A percentile compares a stretch with the other conserved stretches of the same genome.
phyloP scores from a whole-genome alignment of 352 stramenopile species.

The Globisporangium parvum region DNA sequence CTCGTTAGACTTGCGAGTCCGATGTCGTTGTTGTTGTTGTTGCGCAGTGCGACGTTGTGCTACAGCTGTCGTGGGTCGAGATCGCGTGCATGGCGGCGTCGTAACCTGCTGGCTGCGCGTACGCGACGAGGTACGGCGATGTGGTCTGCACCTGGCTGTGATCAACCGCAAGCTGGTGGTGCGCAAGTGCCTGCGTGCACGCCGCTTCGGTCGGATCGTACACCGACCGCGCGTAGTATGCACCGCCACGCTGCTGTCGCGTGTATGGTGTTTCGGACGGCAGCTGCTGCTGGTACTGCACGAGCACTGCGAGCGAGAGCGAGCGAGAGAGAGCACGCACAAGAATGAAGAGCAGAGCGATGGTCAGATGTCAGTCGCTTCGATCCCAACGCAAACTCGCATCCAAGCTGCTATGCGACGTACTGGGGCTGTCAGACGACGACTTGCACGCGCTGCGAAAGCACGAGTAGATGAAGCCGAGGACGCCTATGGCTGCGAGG shows the following conservation, averaged over 20 bases:
- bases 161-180: background rate
- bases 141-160: background rate
- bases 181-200: background rate
- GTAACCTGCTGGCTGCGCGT: background rate
- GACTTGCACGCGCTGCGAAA: background rate
- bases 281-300: background rate
- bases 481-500: background rate
- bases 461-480: background rate
- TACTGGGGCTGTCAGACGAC: background rate
- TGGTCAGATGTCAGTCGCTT: background rate
- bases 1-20: background rate
- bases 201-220: slow-evolving; percentile 1
- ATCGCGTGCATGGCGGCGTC: background rate
- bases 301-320: background rate
- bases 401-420: background rate
- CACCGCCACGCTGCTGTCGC: background rate
- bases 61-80: background rate
- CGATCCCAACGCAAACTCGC: background rate
- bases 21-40: background rate
- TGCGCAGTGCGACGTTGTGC: background rate
- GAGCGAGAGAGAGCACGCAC: background rate
- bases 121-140: background rate
- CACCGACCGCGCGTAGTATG: background rate
- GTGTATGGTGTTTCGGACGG: background rate
- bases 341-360: background rate